Evolutionary conservation across 352 stramenopile genomes (phyloP), one percentile per base, ranked within the genome.

Genomic region (Halophytophthora batemanensis): DNA sequence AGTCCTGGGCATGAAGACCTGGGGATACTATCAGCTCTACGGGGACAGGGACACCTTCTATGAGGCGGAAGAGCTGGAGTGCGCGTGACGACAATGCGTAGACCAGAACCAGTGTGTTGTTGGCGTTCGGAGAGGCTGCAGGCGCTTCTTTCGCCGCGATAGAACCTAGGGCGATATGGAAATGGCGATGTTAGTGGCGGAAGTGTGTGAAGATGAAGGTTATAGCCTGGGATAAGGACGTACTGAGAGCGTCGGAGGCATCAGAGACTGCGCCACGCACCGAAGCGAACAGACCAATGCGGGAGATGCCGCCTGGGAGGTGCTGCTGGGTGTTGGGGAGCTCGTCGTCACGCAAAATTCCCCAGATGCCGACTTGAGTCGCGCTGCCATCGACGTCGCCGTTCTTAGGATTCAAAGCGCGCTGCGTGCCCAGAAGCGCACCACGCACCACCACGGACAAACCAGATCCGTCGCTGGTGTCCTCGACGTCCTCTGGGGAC

Each of bases 1-100:
- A 85, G 43, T 86, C 66, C 15, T 61, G 62, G 33, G 75, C 75
- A 48, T 84, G 75, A 17, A 80, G 53, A 67, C 60, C 66, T 6
- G 70, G 48, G 36, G 85, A 34, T 1, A 74, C 50, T 33, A 71
- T 29, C 15, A 86, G 41, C 18, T 62, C 41, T 17, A 74, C 4
- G 17, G 8, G 13, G 5, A 33, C 4, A 11, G 57, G 50, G 13
- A 45, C 41, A 5, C 37, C 45, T 5, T 48, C 43, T 45, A 53
- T 53, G 39, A 38, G 58, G 17, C 47, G 41, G 46, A 61, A 79
- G 45, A 69, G 37, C 29, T 19, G 47, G 15, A 46, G 28, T 7
- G 11, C 50, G 34, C 65, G 47, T 12, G 45, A 47, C 11, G 31
- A 29, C 21, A 64, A 3, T 10, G 55, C 25, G 48, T 63, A 68